A percentile compares a stretch with the other conserved stretches of the same genome.
phyloP scores from a whole-genome alignment of 768 basidiomycete genomes.

The Neoboletus subvelutipes region DNA sequence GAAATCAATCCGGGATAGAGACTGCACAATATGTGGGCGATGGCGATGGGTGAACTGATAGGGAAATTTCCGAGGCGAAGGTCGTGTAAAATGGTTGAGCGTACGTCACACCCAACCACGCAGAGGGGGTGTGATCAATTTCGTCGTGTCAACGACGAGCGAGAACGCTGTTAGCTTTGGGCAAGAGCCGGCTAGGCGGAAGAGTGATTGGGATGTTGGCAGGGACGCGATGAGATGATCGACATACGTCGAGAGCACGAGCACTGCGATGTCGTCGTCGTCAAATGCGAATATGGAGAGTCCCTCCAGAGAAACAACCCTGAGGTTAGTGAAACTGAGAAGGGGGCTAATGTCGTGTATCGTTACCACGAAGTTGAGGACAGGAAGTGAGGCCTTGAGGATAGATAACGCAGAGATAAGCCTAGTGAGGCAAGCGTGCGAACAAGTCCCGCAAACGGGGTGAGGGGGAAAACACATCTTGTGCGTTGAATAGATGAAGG shows the following conservation, averaged over 20 bases:
- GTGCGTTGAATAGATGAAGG: constrained; percentile 22
- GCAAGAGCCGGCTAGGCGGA: constrained; percentile 12
- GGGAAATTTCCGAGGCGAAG: constrained; percentile 27
- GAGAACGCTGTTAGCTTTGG: constrained; percentile 16
- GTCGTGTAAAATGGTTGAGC: constrained; percentile 1
- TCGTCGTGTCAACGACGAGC: constrained; percentile 26
- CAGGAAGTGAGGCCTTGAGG: constrained; percentile 9
- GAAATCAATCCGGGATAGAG: constrained; percentile 25
- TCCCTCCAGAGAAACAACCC: constrained; percentile 17
- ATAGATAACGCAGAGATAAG: constrained; percentile 19
- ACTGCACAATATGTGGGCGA: constrained; percentile 8
- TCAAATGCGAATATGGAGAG: constrained; percentile 13
- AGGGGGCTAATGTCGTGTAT: constrained; percentile 16
- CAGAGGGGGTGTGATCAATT: not conserved
- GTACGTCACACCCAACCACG: not conserved
- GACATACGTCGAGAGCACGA: constrained; percentile 19
- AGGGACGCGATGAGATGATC: constrained; percentile 12
- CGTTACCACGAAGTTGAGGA: not conserved
- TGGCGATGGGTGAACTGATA: constrained; percentile 2
- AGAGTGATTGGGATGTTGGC: constrained; percentile 21
- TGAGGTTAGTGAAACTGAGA: constrained; percentile 13
- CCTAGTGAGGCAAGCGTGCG: constrained; percentile 3
- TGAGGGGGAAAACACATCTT: constrained; percentile 8
- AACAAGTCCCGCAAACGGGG: constrained; percentile 15
- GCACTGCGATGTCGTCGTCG: constrained; percentile 17